A percentile compares a stretch with the other conserved stretches of the same genome.
Evolutionary conservation across 2,329 filamentous ascomycete genomes (phyloP).

Genomic region (Trichoderma sp.): DNA sequence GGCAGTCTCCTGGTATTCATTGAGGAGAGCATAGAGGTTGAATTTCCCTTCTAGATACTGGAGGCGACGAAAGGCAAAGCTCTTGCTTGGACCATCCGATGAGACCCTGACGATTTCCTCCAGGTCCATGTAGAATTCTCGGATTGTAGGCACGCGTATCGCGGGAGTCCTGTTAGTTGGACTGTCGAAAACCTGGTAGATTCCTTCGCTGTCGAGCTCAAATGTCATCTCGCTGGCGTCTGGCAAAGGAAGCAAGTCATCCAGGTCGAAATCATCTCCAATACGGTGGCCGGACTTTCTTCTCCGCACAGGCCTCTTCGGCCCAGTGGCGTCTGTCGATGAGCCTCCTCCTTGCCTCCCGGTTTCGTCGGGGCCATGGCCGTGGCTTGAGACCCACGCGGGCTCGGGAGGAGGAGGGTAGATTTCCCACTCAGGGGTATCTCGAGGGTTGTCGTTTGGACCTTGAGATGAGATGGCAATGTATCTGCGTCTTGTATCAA

Average conservation of each 20-base stretch:
- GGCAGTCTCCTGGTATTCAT: slow-evolving; percentile 97
- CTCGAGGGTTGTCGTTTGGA: slow-evolving; percentile 13
- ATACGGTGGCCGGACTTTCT: slow-evolving; percentile 60
- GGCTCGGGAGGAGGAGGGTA: slow-evolving; percentile 71
- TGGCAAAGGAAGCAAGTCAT: slow-evolving; percentile 75
- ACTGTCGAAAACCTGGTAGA: slow-evolving; percentile 92
- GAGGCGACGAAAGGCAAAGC: slow-evolving; percentile 90
- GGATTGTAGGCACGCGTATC: slow-evolving; percentile 85
- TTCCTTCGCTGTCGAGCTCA: slow-evolving; percentile 79
- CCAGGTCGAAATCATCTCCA: slow-evolving; percentile 82
- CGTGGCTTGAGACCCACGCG: slow-evolving; percentile 63
- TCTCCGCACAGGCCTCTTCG: slow-evolving; percentile 56
- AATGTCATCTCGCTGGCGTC: slow-evolving; percentile 71
- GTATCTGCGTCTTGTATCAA: slow-evolving; percentile 87
- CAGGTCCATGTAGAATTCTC: slow-evolving; percentile 94
- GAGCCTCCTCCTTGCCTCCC: slow-evolving; percentile 4
- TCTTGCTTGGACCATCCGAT: slow-evolving; percentile 93
- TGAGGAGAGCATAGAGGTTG: slow-evolving; percentile 88
- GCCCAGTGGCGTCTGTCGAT: slow-evolving; percentile 35
- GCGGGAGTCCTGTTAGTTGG: slow-evolving; percentile 69
- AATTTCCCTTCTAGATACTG: slow-evolving; percentile 98
- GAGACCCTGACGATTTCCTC: slow-evolving; percentile 84
- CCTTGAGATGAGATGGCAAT: slow-evolving; percentile 82
- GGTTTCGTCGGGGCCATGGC: slow-evolving; percentile 23
- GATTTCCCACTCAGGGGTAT: slow-evolving; percentile 10